Conservation (phyloP, 345 rosid genomes). For the Cardamine chenopodiifolia region DNA sequence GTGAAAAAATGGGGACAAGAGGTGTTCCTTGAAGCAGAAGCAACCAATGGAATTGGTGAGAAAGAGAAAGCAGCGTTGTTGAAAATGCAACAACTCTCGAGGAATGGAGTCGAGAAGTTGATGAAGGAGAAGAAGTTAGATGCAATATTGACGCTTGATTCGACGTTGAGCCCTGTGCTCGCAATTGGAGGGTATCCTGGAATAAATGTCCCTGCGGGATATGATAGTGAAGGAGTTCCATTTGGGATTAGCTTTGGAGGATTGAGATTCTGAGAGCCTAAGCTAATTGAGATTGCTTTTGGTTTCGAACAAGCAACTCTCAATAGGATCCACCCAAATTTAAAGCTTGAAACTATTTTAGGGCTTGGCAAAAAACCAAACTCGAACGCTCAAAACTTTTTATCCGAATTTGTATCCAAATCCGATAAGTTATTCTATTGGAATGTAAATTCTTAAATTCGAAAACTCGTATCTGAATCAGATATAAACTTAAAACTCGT, state of each 20-base stretch:
- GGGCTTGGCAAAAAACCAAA: too few relatives aligned
- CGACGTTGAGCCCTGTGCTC: slow-evolving; percentile 27
- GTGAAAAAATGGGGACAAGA: slow-evolving; percentile 54
- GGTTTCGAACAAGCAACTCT: slow-evolving; percentile 70
- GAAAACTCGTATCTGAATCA: too few relatives aligned
- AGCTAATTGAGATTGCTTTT: slow-evolving; percentile 70
- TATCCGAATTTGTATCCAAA: too few relatives aligned
- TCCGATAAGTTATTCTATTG: too few relatives aligned
- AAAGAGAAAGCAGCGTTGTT: slow-evolving; percentile 38
- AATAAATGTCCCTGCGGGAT: slow-evolving; percentile 67
- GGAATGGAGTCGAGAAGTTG: slow-evolving; percentile 57
- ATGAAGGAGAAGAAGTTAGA: slow-evolving; percentile 55
- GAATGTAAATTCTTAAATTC: too few relatives aligned
- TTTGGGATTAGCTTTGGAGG: slow-evolving; percentile 72
- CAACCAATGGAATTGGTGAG: slow-evolving; percentile 45
- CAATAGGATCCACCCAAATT: slow-evolving; percentile 61
- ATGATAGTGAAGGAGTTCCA: slow-evolving; percentile 53
- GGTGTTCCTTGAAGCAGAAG: slow-evolving; percentile 46
- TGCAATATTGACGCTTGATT: slow-evolving; percentile 51
- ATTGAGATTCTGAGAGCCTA: slow-evolving; percentile 62
- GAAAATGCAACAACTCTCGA: slow-evolving; percentile 39
- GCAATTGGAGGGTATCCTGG: slow-evolving; percentile 77
- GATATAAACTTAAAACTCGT: too few relatives aligned
- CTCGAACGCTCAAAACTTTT: too few relatives aligned
- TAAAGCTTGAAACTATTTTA: neutral